phyloP scores from a whole-genome alignment of 495 filamentous ascomycete genomes.

The Staphylotrichum tortipilum region DNA sequence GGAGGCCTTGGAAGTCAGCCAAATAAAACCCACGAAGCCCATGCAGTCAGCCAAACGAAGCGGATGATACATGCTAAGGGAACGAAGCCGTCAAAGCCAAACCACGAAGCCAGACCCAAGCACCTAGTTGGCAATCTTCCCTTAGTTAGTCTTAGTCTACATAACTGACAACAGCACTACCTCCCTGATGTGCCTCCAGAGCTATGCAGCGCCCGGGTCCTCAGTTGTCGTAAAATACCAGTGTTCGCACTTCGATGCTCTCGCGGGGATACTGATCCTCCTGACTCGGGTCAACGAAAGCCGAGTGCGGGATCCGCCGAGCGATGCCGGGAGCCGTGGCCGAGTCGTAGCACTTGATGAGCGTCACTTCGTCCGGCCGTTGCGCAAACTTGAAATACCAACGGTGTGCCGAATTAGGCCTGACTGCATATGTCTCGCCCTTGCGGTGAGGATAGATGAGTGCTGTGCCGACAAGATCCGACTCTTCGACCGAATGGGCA shows the following conservation, averaged over 20 bases:
- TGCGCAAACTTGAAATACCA: conserved; percentile 77
- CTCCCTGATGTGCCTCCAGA: background rate
- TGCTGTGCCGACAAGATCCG: conserved; percentile 58
- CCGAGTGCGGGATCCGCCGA: conserved; percentile 55
- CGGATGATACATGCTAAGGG: too few species aligned
- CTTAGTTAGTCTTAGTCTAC: background rate
- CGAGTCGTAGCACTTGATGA: conserved; percentile 68
- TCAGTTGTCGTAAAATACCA: conserved; percentile 22
- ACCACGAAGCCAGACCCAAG: too few species aligned
- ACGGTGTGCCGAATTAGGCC: conserved; percentile 45
- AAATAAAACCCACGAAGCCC: too few species aligned
- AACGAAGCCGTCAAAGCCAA: too few species aligned
- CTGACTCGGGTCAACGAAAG: conserved; percentile 50
- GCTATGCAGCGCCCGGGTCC: background rate
- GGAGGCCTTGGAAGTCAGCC: too few species aligned
- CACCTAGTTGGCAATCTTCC: too few species aligned
- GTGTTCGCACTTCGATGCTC: conserved; percentile 52
- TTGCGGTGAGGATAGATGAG: conserved; percentile 66
- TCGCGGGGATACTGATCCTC: conserved; percentile 40
- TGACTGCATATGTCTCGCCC: conserved; percentile 66
- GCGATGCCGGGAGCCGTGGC: conserved; percentile 50
- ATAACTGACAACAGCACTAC: background rate
- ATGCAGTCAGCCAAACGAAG: too few species aligned
- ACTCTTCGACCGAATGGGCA: conserved; percentile 49
- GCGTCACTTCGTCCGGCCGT: conserved; percentile 49